phyloP scores from a whole-genome alignment of 768 basidiomycete genomes.

The Crucibulum laeve region DNA sequence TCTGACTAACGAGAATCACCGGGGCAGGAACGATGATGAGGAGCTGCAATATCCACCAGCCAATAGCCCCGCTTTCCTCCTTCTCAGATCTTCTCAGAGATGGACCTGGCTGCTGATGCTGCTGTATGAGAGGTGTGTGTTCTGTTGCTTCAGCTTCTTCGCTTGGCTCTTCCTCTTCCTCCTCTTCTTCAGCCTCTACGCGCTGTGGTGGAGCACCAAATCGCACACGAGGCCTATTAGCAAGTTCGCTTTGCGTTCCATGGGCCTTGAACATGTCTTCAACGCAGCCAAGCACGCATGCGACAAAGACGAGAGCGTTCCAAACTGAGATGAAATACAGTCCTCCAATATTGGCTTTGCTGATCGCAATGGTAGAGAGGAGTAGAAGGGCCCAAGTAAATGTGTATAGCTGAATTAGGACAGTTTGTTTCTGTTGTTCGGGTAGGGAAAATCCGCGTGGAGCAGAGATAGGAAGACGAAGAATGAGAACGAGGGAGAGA shows the following conservation, averaged over 20 bases:
- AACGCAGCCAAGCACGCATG: slow-evolving; percentile 13
- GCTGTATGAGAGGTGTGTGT: slow-evolving; percentile 48
- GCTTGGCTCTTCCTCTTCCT: too few species aligned
- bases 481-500: slow-evolving; percentile 32
- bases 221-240: slow-evolving; percentile 9
- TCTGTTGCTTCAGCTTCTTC: slow-evolving; percentile 51
- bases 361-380: slow-evolving; percentile 39
- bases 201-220: too few species aligned
- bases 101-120: neutral
- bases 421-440: slow-evolving; percentile 42
- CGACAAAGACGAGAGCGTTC: slow-evolving; percentile 27
- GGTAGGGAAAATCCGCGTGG: slow-evolving; percentile 17
- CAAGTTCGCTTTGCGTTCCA: slow-evolving; percentile 17
- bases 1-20: slow-evolving; percentile 47
- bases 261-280: slow-evolving; percentile 17
- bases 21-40: slow-evolving; percentile 50
- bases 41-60: slow-evolving; percentile 58
- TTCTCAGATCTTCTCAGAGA: neutral
- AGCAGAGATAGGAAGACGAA: slow-evolving; percentile 27
- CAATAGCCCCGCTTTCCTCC: slow-evolving; percentile 21
- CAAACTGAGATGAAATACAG: slow-evolving; percentile 54
- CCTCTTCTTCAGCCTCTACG: too few species aligned
- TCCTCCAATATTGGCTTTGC: slow-evolving; percentile 40
- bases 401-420: slow-evolving; percentile 47
- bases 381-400: slow-evolving; percentile 57